Conservation (phyloP, 2,329 filamentous ascomycete genomes). For the Ambrosiella cleistominuta region DNA sequence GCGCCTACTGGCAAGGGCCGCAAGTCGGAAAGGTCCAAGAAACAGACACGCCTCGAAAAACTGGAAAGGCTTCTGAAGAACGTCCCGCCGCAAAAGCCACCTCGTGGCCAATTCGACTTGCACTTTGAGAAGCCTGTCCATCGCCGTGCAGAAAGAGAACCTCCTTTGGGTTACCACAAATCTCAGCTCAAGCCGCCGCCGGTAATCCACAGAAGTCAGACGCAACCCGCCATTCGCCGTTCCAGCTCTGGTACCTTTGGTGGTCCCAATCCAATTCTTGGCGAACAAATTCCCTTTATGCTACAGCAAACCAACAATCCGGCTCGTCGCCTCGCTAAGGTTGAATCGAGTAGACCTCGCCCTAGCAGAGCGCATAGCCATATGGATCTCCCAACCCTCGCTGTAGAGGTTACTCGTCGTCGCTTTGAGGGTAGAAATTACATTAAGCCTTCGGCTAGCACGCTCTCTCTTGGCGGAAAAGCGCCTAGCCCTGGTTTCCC, state of each 20-base stretch:
- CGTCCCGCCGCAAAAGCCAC: not conserved
- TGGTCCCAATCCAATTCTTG: not conserved
- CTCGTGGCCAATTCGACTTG: not conserved
- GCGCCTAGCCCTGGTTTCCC: constrained; percentile 5
- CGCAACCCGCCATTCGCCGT: too few species aligned
- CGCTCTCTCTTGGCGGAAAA: not conserved
- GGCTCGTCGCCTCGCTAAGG: not conserved
- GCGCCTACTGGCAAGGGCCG: not conserved
- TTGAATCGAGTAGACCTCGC: constrained; percentile 2
- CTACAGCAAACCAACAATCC: not conserved
- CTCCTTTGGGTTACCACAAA: not conserved
- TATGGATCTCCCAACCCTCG: constrained; percentile 7
- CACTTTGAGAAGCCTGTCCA: not conserved
- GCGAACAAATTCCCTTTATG: not conserved
- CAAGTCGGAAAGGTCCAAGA: not conserved
- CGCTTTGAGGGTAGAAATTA: constrained; percentile 4
- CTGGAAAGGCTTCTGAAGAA: not conserved
- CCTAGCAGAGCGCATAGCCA: constrained; percentile 6
- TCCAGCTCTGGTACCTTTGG: not conserved
- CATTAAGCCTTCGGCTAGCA: constrained; percentile 3
- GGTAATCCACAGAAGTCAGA: too few species aligned
- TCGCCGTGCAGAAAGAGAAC: not conserved
- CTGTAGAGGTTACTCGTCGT: constrained; percentile 7
- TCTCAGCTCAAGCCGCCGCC: not conserved
- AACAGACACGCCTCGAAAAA: not conserved